Conservation (phyloP, 345 rosid species). For the Hibiscus syriacus region DNA sequence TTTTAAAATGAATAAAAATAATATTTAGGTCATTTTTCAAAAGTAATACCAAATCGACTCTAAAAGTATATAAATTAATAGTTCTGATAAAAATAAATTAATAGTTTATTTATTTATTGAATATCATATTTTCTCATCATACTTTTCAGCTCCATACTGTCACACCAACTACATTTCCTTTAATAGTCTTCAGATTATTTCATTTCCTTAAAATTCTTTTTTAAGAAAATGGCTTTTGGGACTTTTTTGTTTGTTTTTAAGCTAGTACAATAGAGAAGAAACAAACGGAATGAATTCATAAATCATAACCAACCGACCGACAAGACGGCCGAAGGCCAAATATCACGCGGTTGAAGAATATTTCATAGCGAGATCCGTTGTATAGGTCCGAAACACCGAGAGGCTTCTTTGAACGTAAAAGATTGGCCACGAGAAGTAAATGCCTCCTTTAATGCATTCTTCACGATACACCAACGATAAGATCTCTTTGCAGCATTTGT, state of each 20-base stretch:
- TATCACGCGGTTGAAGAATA: constrained; percentile 34
- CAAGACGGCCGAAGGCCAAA: constrained; percentile 14
- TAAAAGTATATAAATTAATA: no score
- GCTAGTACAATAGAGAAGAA: background rate
- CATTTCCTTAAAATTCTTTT: background rate
- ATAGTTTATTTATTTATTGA: no score
- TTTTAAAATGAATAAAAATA: no score
- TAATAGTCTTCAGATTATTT: constrained; percentile 23
- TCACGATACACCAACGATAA: constrained; percentile 10
- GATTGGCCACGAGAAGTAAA: constrained; percentile 17
- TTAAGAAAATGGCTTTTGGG: background rate
- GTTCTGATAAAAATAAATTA: no score
- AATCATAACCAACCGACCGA: constrained; percentile 12
- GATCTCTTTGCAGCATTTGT: background rate
- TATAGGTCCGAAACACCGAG: constrained; percentile 13
- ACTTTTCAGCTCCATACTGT: no score
- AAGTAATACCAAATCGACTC: no score
- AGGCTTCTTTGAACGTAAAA: constrained; percentile 9
- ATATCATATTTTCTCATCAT: no score
- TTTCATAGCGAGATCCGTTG: constrained; percentile 32
- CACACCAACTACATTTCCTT: no score
- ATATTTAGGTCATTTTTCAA: no score
- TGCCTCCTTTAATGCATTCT: constrained; percentile 23
- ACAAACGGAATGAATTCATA: background rate
- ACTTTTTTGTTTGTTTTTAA: background rate